Evolutionary conservation across 768 basidiomycete genomes (phyloP).

Genomic region (Daedaleopsis sinensis): DNA sequence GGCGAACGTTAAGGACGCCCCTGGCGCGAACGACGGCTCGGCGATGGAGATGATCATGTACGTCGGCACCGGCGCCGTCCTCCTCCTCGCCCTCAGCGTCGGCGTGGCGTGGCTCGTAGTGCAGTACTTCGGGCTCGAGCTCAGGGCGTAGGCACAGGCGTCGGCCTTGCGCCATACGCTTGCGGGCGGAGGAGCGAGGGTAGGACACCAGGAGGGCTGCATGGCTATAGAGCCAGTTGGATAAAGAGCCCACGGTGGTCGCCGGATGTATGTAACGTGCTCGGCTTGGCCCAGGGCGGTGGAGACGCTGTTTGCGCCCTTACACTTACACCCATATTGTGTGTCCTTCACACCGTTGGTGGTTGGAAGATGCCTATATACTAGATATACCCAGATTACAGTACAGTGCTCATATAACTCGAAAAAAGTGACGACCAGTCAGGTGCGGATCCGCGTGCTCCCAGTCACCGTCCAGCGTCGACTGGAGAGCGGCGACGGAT

Average conservation of each 20-base stretch:
- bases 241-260: too few species aligned
- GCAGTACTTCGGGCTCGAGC: constrained; percentile 13
- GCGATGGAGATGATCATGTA: constrained; percentile 33
- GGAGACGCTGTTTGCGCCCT: background rate
- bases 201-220: too few species aligned
- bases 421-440: background rate
- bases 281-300: too few species aligned
- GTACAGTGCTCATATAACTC: constrained; percentile 2
- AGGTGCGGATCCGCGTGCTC: constrained; percentile 1
- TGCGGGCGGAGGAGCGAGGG: too few species aligned
- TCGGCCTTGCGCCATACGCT: background rate
- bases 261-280: too few species aligned
- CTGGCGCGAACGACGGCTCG: background rate
- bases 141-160: background rate
- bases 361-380: background rate
- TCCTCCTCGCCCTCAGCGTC: constrained; percentile 32
- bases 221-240: background rate
- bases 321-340: too few species aligned
- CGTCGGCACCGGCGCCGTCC: constrained; percentile 29
- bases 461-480: background rate
- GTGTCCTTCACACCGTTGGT: background rate
- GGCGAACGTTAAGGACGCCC: background rate
- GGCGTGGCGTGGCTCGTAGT: constrained; percentile 30
- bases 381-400: background rate
- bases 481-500: background rate